Base-by-base conservation (phyloP, 257 asterid species). In the Cynanchum wilfordii region DNA sequence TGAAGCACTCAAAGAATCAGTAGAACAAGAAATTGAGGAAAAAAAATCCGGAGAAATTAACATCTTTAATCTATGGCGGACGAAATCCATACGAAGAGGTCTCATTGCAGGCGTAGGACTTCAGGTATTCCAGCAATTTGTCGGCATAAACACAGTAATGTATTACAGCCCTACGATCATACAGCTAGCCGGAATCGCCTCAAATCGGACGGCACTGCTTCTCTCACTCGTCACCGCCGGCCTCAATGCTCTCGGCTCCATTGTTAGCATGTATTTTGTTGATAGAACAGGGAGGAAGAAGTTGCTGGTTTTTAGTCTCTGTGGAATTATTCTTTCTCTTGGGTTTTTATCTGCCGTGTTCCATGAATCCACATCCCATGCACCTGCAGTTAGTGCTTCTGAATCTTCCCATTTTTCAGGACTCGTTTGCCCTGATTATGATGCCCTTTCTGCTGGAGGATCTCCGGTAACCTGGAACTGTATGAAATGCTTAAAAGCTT, bases 121-220 rank as follows among this genome's bases (percentile, higher is more conserved):
- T 44, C 71, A 67, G 19, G 71, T 22, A 1, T 44, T 49, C 24
- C 71, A 67, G 12, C 71, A 67, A 67, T 67, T 91, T 52, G 96
- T 89, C 7, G 96, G 96, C 60, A 91, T 91, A 60, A 91, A 91
- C 86, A 91, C 97, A 0, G 97, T 91, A 56, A 91, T 91, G 96
- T 91, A 91, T 80, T 91, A 91, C 24, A 91, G 97, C 69, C 97
- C 97, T 17, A 86, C 96, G 1, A 91, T 91, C 9, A 87, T 91
- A 19, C 96, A 91, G 72, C 80, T 85, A 0, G 97, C 97, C 0
- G 97, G 97, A 30, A 87, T 84, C 55, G 95, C 96, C 45, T 88
- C 97, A 4, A 67, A 67, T 27, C 36, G 3, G 27, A 67, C 71
- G 22, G 71, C 71, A 5, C 40, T 67, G n/a, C 22, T 49, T 30